Conservation (phyloP, 2,329 filamentous ascomycete genomes). For the Fonsecaea monophora region DNA sequence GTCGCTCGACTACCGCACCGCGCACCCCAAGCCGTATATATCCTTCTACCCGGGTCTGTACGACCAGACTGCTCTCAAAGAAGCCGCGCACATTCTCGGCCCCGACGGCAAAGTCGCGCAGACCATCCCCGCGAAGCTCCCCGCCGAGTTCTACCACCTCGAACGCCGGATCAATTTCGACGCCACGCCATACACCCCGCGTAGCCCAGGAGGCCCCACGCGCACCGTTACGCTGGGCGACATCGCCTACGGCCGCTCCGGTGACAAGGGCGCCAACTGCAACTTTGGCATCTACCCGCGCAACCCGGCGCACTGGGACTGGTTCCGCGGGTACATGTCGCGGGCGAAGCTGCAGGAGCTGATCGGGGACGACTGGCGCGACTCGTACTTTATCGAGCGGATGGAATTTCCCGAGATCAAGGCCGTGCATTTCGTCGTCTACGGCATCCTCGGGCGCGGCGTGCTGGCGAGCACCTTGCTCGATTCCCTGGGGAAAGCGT, state of each 20-base stretch:
- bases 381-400: constrained; percentile 52
- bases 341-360: constrained; percentile 47
- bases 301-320: constrained; percentile 41
- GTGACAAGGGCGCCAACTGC: constrained; percentile 50
- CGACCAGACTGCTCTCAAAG: constrained; percentile 41
- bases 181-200: constrained; percentile 25
- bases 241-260: constrained; percentile 52
- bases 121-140: constrained; percentile 33
- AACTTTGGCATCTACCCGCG: constrained; percentile 52
- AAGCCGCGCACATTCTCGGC: constrained; percentile 41
- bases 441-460: constrained; percentile 54
- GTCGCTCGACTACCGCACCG: constrained; percentile 52
- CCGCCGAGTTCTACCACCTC: constrained; percentile 25
- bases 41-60: constrained; percentile 52
- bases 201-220: constrained; percentile 37
- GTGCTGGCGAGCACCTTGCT: constrained; percentile 58
- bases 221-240: constrained; percentile 50
- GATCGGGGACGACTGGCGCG: constrained; percentile 55
- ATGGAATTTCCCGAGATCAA: constrained; percentile 55
- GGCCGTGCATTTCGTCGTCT: constrained; percentile 61
- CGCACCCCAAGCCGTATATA: constrained; percentile 49
- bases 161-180: constrained; percentile 25
- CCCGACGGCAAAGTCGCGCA: constrained; percentile 38
- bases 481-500: constrained; percentile 62
- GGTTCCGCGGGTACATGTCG: constrained; percentile 52